Base-by-base conservation (phyloP, 2,329 filamentous ascomycete species). In the Ophiostoma sp. region DNA sequence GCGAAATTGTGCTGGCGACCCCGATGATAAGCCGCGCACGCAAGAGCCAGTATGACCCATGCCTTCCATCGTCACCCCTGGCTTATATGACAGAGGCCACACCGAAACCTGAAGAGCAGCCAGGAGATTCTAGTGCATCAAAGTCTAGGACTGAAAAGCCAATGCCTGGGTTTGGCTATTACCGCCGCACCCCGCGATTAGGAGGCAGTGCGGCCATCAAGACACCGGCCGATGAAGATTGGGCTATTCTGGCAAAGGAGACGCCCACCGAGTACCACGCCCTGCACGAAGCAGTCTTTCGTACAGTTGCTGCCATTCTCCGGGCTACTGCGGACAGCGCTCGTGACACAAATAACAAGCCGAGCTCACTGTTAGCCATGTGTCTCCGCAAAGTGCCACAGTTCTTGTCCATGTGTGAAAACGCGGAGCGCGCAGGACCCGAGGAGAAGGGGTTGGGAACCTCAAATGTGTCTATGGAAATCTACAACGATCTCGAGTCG, bases 401-500 rank as follows among this genome's bases (percentile, higher is more conserved):
- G 20, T 85, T 82, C 72, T 81, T 85, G 41, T 75, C 77, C 1
- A 78, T 79, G 41, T 80, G 84, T n/a, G 81, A 85, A 70, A 75
- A 76, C 1, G 79, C 79, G 77, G 79, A 83, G 68, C 75, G 76
- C 39, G 73, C 76, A 15, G 78, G 82, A 27, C 77, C 80, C 4
- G 78, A 81, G 68, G 74, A 78, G 57, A 76, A 77, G 15, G 81
- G 80, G 2, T 79, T 80, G 20, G 75, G 79, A n/a, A 76, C 75
- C 7, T 77, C 79, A 23, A 76, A 81, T 62, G 77, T 81, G 5
- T 81, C 83, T 0, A 77, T 79, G 17, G 78, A 82, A 4, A 78
- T 85, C 31, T 86, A 86, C 72, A 78, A 81, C 64, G 81, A 85
- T 20, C 74, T 86, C 20, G 83, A 86, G 73, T 73, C 76, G 2